phyloP scores from a whole-genome alignment of 2,329 filamentous ascomycete genomes.

The Berkeleyomyces rouxiae region DNA sequence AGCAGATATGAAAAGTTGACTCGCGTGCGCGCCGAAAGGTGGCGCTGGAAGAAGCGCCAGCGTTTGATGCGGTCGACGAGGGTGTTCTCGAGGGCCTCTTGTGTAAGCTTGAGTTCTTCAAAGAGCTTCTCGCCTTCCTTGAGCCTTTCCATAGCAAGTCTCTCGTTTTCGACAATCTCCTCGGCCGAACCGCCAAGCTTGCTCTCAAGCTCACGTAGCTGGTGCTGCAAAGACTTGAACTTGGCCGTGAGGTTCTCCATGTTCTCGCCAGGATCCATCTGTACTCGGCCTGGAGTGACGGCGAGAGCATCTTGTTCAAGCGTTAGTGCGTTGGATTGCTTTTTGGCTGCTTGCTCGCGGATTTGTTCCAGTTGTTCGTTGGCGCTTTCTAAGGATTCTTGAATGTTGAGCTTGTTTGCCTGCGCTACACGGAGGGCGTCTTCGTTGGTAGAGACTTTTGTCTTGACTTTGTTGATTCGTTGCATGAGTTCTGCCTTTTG shows the following conservation, averaged over 20 bases:
- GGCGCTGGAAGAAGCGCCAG: slow-evolving; percentile 67
- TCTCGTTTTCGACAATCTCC: slow-evolving; percentile 39
- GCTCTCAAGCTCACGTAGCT: slow-evolving; percentile 40
- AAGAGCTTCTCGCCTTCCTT: slow-evolving; percentile 24
- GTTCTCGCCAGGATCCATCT: slow-evolving; percentile 38
- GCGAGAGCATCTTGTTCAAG: slow-evolving; percentile 38
- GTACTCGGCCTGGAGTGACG: slow-evolving; percentile 27
- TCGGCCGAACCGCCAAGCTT: slow-evolving; percentile 47
- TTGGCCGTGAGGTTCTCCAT: slow-evolving; percentile 36
- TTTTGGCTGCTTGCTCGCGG: slow-evolving; percentile 21
- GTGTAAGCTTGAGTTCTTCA: slow-evolving; percentile 27
- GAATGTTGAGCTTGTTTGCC: slow-evolving; percentile 3
- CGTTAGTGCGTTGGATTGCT: slow-evolving; percentile 29
- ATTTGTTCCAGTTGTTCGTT: slow-evolving; percentile 28
- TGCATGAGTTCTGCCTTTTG: background rate
- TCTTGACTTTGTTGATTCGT: background rate
- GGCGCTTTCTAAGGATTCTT: slow-evolving; percentile 19
- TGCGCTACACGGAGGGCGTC: slow-evolving; percentile 21
- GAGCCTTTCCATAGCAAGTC: slow-evolving; percentile 26
- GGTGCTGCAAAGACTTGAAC: slow-evolving; percentile 36
- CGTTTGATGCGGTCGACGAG: slow-evolving; percentile 53
- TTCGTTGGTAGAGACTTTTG: slow-evolving; percentile 17
- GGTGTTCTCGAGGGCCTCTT: slow-evolving; percentile 35
- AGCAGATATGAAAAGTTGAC: slow-evolving; percentile 79
- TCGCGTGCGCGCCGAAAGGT: slow-evolving; percentile 72